Evolutionary conservation across 2,329 filamentous ascomycete genomes (phyloP), one percentile per base, ranked within the genome.

Genomic region (Diaporthe vexans): DNA sequence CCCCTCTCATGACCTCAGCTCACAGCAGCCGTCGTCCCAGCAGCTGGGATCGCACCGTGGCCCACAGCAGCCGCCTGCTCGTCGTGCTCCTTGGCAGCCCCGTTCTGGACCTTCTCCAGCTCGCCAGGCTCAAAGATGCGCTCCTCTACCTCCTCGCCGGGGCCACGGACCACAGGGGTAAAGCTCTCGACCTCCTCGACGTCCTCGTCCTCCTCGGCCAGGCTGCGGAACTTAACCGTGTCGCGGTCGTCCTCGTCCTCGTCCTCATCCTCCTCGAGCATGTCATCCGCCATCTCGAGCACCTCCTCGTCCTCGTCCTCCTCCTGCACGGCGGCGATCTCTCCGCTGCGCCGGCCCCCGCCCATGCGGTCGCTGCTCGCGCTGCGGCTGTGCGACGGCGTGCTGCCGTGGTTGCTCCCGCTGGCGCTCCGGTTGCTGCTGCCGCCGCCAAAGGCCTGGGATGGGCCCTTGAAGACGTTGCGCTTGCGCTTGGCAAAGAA

Each of bases 401-500:
- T 74, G 11, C 74, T 40, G n/a, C 43, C 67, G 82, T 24, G 37
- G 1, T 82, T 81, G 9, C 82, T 82, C 24, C 70, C 71, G 82
- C 29, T 40, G 13, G 83, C 81, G 9, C 82, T 82, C 26, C 79
- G 76, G 75, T 83, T 88, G 0, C 79, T 73, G 19, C 73, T 72
- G 21, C 73, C 56, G 19, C 73, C 84, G 71, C 86, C 87, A 61
- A 92, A 85, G 77, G 89, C 89, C 40, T 93, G 84, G 83, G 91
- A 91, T 0, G 94, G 94, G 0, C 94, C 94, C 81, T 96, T 96
- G 86, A 97, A 97, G 2, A 95, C 82, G 73, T 91, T 94, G 74
- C 93, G 90, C 84, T 96, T 97, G 74, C 94, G 86, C 81, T 95
- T 95, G 1, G 94, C 94, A 80, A 97, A 97, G 58, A 95, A 86